These are phyloP conservation scores for Globisporangium rhizosaccharum DNA, from an alignment of 352 stramenopile genomes.

Conservation along the genomic window DNA sequence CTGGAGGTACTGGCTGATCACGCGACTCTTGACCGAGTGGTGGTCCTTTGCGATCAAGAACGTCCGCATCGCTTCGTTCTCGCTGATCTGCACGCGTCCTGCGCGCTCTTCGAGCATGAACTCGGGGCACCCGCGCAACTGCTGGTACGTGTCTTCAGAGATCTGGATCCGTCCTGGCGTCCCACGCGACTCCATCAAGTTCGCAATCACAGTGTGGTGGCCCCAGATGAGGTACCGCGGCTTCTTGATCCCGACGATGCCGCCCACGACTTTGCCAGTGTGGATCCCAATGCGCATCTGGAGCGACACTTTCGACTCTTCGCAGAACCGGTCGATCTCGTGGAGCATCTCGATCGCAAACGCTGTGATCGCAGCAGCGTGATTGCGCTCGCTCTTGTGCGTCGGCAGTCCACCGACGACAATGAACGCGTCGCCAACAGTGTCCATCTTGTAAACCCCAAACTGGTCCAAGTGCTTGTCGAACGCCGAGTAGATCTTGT, in stretches of 20 bases:
- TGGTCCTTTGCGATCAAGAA: slow-evolving; percentile 47
- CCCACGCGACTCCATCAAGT: slow-evolving; percentile 72
- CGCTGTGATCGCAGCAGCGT: slow-evolving; percentile 65
- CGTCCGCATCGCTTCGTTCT: slow-evolving; percentile 46
- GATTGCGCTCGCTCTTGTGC: slow-evolving; percentile 67
- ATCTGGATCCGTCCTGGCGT: slow-evolving; percentile 52
- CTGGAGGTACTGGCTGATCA: slow-evolving; percentile 46
- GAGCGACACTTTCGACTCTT: slow-evolving; percentile 50
- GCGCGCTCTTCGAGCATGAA: slow-evolving; percentile 46
- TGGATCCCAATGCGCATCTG: slow-evolving; percentile 87
- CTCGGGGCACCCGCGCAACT: slow-evolving; percentile 43
- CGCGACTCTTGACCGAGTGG: slow-evolving; percentile 37
- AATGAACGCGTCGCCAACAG: slow-evolving; percentile 82
- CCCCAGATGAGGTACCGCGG: slow-evolving; percentile 85
- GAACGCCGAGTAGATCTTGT: slow-evolving; percentile 79
- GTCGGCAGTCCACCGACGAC: slow-evolving; percentile 66
- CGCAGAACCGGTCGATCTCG: slow-evolving; percentile 75
- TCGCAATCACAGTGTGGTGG: slow-evolving; percentile 71
- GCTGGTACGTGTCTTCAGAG: slow-evolving; percentile 53
- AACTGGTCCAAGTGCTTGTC: slow-evolving; percentile 73
- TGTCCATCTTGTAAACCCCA: slow-evolving; percentile 88
- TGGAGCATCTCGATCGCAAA: slow-evolving; percentile 86
- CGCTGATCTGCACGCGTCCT: slow-evolving; percentile 44
- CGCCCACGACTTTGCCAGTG: slow-evolving; percentile 74
- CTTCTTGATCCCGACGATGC: slow-evolving; percentile 81